Base-by-base conservation (phyloP, 1,284 basidiomycete genomes). In the Cystobasidium sp. region DNA sequence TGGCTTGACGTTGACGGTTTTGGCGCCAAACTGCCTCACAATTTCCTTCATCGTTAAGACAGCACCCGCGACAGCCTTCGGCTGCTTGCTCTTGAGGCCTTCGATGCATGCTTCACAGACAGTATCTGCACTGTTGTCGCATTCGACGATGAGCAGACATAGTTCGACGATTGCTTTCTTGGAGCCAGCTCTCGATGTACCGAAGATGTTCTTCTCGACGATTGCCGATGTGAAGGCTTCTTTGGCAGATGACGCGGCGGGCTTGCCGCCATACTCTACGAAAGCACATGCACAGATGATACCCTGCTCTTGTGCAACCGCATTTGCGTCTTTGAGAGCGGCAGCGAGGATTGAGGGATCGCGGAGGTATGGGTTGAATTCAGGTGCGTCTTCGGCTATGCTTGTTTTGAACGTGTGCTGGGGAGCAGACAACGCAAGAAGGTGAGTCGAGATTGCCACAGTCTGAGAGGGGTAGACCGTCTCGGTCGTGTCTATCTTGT, bases 241-340 rank as follows among this genome's bases (percentile, higher is more conserved):
- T 78, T 46, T 86, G 62, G 71, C 52, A 14, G 46, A 84, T 83
- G 81, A 89, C 59, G 90, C 90, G 67, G 91, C 89, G 59, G 87
- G 89, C 84, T 95, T 93, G 73, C 96, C 97, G 20, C 94, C 93
- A 80, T 90, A 93, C 83, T 93, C 92, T 77, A 97, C 89, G 77
- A 97, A 88, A 16, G 90, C 86, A 77, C 91, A 87, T 52, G 96
- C 84, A 80, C 92, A 91, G 83, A 97, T 91, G 22, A 97, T 87
- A 46, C 92, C 97, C 82, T 97, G 97, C 85, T 99, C 97, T 83
- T 99, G 97, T 12, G 97, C 95, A 43, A 98, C 96, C 14, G 92
- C 97, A 83, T 99, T 99, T 0, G 93, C 86, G 81, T 99, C 97
- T 3, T 89, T 89, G 49, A 86, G 91, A 81, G 95, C 93, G 84